Percentiles rank a stretch among this genome's conserved stretches.
Conservation (phyloP, 2,329 filamentous ascomycete genomes). For the Penicillium sp. region DNA sequence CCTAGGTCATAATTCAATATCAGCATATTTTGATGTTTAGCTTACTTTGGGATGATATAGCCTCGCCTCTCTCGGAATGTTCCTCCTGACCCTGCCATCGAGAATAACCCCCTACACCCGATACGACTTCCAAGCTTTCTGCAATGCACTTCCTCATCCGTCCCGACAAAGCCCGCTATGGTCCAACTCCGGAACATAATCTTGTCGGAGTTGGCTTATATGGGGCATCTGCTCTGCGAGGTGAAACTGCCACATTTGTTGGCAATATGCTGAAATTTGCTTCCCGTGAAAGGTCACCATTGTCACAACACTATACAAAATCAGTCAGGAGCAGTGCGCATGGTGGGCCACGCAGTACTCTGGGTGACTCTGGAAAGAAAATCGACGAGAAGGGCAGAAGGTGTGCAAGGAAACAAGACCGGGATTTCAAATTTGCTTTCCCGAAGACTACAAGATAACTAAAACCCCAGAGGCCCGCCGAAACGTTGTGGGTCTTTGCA, state of each 20-base stretch:
- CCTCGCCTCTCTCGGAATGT: background rate
- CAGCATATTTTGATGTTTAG: background rate
- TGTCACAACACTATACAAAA: background rate
- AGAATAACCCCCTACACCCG: background rate
- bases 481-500: background rate
- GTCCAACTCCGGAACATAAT: background rate
- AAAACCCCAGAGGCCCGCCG: background rate
- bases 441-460: background rate
- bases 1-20: background rate
- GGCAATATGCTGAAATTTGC: background rate
- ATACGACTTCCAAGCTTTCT: background rate
- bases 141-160: background rate
- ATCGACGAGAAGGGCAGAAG: background rate
- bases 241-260: background rate
- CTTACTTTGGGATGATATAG: background rate
- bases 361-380: background rate
- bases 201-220: background rate
- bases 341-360: background rate
- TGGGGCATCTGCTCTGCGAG: background rate
- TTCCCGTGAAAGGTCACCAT: background rate
- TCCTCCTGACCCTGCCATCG: background rate
- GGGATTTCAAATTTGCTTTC: background rate
- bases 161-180: background rate
- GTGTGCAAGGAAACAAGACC: background rate
- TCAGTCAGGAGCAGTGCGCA: background rate